Evolutionary conservation across 2,329 filamentous ascomycete genomes (phyloP).

Genomic region (Parasarocladium wereldwijsianum): DNA sequence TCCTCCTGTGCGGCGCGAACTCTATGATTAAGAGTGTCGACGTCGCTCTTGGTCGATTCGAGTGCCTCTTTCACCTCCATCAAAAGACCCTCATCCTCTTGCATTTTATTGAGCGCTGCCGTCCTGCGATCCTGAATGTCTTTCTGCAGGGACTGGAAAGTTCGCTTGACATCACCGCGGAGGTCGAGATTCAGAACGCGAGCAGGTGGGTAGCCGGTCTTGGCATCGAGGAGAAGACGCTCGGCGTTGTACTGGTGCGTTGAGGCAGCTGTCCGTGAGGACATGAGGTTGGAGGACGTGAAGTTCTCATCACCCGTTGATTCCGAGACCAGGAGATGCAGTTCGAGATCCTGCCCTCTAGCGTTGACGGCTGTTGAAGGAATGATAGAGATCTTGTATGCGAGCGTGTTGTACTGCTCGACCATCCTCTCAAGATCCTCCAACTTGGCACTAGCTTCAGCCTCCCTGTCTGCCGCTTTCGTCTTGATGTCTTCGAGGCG

Average conservation of each 20-base stretch:
- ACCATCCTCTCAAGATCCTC: constrained; percentile 87
- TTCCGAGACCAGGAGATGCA: constrained; percentile 68
- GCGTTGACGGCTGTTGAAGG: constrained; percentile 74
- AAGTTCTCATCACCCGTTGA: constrained; percentile 59
- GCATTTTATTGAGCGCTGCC: constrained; percentile 71
- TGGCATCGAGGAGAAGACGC: constrained; percentile 65
- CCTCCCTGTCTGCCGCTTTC: constrained; percentile 70
- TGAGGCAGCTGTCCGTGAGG: constrained; percentile 11
- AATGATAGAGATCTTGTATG: constrained; percentile 86
- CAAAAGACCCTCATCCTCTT: constrained; percentile 86
- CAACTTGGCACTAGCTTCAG: constrained; percentile 71
- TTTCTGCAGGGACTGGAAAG: constrained; percentile 65
- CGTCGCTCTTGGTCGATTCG: constrained; percentile 85
- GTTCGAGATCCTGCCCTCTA: constrained; percentile 71
- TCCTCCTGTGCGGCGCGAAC: constrained; percentile 83
- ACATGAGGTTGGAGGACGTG: constrained; percentile 39
- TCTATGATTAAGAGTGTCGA: constrained; percentile 80
- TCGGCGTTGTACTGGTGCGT: constrained; percentile 34
- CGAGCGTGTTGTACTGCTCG: constrained; percentile 83
- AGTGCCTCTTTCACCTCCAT: constrained; percentile 94
- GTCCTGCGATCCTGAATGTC: constrained; percentile 85
- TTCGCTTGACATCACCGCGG: constrained; percentile 65
- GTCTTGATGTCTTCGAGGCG: constrained; percentile 77
- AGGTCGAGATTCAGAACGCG: constrained; percentile 84
- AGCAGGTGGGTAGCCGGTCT: constrained; percentile 77